Evolutionary conservation across 345 rosid genomes (phyloP).

Genomic region (Eucalyptus polybractea): DNA sequence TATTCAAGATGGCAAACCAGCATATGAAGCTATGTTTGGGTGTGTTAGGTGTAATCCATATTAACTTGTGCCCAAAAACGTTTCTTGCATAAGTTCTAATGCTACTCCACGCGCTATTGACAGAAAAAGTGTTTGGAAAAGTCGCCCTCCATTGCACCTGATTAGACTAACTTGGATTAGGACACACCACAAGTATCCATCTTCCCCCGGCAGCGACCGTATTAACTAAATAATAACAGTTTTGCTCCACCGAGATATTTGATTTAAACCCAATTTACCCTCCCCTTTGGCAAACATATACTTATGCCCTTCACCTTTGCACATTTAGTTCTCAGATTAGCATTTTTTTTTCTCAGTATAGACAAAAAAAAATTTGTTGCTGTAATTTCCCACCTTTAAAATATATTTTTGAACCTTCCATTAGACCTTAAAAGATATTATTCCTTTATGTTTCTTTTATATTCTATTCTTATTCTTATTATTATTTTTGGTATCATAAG

Average conservation of each 20-base stretch:
- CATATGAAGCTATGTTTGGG: not conserved
- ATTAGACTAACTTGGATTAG: no score
- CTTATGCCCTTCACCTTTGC: not conserved
- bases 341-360: not conserved
- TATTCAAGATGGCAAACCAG: not conserved
- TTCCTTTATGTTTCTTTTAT: not conserved
- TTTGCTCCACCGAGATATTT: not conserved
- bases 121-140: not conserved
- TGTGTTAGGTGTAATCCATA: not conserved
- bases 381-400: not conserved
- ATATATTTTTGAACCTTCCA: not conserved
- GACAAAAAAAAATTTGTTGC: not conserved
- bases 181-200: no score
- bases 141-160: not conserved
- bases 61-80: not conserved
- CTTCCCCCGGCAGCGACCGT: not conserved
- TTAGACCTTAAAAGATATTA: not conserved
- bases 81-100: not conserved
- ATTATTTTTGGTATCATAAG: not conserved
- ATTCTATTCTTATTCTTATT: not conserved
- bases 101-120: not conserved
- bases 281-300: not conserved
- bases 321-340: not conserved
- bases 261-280: not conserved
- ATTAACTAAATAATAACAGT: not conserved